phyloP scores from a whole-genome alignment of 345 rosid genomes.

The Acer yangbiense region DNA sequence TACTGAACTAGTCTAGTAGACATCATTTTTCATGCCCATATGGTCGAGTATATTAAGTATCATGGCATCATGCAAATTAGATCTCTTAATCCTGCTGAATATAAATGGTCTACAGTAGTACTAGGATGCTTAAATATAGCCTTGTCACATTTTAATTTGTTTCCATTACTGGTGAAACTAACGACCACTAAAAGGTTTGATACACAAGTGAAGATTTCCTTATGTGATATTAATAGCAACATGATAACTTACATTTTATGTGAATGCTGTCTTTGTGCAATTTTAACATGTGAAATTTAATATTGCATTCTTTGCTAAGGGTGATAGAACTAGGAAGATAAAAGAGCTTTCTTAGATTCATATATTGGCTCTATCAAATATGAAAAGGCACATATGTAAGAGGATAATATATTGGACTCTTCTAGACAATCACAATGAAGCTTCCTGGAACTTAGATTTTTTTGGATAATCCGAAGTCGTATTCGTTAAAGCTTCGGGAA shows the following conservation, averaged over 20 bases:
- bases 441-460: neutral
- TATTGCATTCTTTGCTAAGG: neutral
- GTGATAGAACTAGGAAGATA: neutral
- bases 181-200: neutral
- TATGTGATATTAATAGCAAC: neutral
- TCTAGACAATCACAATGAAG: neutral
- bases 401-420: neutral
- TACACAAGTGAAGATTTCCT: neutral
- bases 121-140: neutral
- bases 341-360: slow-evolving; percentile 5
- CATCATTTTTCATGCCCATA: neutral
- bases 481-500: neutral
- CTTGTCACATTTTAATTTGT: neutral
- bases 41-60: neutral
- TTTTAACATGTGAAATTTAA: neutral
- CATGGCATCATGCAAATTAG: neutral
- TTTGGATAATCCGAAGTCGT: neutral
- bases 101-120: neutral
- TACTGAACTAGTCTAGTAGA: neutral
- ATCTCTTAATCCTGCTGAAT: neutral
- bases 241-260: neutral
- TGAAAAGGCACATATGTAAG: neutral
- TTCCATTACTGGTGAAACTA: neutral
- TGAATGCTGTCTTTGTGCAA: too few species aligned
- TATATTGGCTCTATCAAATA: neutral